Conservation (phyloP, 192 early-diverging fungal genomes). For the Mortierella claussenii region DNA sequence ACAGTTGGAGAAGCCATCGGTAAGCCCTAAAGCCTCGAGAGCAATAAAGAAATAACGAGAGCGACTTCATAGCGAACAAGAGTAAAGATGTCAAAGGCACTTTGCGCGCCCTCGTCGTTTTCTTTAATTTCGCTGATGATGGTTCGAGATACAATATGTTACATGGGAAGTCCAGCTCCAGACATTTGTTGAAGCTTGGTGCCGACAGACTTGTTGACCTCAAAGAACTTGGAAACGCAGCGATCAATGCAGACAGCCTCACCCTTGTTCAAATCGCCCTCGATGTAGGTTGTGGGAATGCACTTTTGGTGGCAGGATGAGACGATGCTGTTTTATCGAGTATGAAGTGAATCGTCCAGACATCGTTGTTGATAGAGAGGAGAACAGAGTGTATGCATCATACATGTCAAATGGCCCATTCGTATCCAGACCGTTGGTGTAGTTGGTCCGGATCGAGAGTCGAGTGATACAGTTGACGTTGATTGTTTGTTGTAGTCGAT, state of each 20-base stretch:
- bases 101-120: too few species aligned
- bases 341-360: not conserved
- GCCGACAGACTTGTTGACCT: slow-evolving; percentile 78
- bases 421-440: too few species aligned
- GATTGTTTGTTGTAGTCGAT: too few species aligned
- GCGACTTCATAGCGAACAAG: too few species aligned
- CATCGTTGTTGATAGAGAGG: not conserved
- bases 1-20: slow-evolving; percentile 23
- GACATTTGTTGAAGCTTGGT: slow-evolving; percentile 75
- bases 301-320: slow-evolving; percentile 89
- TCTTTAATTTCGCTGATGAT: too few species aligned
- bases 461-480: too few species aligned
- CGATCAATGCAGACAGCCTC: slow-evolving; percentile 92
- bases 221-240: slow-evolving; percentile 89
- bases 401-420: too few species aligned
- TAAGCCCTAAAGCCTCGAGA: not conserved
- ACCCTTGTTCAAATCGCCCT: slow-evolving; percentile 88
- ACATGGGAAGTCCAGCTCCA: slow-evolving; percentile 46
- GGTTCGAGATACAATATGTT: too few species aligned
- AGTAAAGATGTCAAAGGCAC: too few species aligned
- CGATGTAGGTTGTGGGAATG: slow-evolving; percentile 81
- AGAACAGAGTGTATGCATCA: not conserved
- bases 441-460: too few species aligned
- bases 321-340: slow-evolving; percentile 60
- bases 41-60: too few species aligned